Percentiles rank a stretch among this genome's conserved stretches.
phyloP scores from a whole-genome alignment of 1,284 basidiomycete genomes.

The Neotropicomus parvogracilis region DNA sequence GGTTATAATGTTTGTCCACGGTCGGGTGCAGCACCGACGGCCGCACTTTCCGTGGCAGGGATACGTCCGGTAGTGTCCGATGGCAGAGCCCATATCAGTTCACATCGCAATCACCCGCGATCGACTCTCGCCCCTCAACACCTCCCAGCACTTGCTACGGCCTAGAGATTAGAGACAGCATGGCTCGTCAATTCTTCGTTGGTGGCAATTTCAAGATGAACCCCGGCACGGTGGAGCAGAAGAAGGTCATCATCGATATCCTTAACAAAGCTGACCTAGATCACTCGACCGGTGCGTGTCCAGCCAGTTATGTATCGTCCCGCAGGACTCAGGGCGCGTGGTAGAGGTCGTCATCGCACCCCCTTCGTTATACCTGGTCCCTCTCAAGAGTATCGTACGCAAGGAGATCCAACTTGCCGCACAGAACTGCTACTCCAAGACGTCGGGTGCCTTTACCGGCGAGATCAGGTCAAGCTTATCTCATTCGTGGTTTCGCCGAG shows the following conservation, averaged over 20 bases:
- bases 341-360: constrained; percentile 90
- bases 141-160: not conserved
- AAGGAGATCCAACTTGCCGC: constrained; percentile 77
- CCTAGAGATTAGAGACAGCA: constrained; percentile 26
- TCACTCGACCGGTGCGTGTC: constrained; percentile 61
- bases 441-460: constrained; percentile 91
- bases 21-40: too few relatives aligned
- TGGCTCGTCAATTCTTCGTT: constrained; percentile 82
- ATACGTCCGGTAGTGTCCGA: constrained; percentile 11
- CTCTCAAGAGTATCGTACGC: constrained; percentile 57
- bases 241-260: constrained; percentile 59
- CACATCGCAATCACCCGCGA: constrained; percentile 5
- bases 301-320: not conserved
- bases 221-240: constrained; percentile 62
- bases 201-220: constrained; percentile 99
- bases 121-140: not conserved
- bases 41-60: too few relatives aligned
- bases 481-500: not conserved
- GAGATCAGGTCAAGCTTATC: constrained; percentile 70
- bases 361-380: constrained; percentile 82
- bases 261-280: constrained; percentile 80
- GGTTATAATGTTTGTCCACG: too few relatives aligned
- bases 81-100: not conserved
- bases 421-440: constrained; percentile 88
- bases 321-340: constrained; percentile 1